Percentiles rank a stretch among this genome's conserved stretches.
phyloP scores from a whole-genome alignment of 2,329 filamentous ascomycete species.

The Pestalotiopsis sp. region DNA sequence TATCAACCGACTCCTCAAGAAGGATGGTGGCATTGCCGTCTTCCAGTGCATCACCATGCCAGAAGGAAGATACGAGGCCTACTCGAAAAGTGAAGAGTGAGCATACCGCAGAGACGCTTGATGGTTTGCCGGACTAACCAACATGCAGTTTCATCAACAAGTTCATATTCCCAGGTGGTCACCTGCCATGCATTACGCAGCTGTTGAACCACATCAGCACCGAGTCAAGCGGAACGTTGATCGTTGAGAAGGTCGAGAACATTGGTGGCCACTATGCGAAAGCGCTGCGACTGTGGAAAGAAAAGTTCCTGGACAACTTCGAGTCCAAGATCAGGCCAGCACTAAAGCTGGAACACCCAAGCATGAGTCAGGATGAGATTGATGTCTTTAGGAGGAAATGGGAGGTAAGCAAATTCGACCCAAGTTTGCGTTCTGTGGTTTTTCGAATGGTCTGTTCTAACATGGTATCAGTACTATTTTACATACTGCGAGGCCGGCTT shows the following conservation, averaged over 20 bases:
- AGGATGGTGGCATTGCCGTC: conserved; percentile 66
- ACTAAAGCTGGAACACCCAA: conserved; percentile 58
- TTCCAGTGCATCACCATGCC: conserved; percentile 83
- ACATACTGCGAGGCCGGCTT: conserved; percentile 77
- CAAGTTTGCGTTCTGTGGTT: not conserved
- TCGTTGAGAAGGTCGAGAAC: conserved; percentile 71
- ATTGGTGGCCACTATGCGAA: conserved; percentile 76
- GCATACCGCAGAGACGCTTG: conserved; percentile 22
- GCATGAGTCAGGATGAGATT: conserved; percentile 63
- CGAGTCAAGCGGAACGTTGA: conserved; percentile 62
- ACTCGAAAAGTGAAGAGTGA: conserved; percentile 67
- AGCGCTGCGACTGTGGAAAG: conserved; percentile 68
- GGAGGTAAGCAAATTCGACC: conserved; percentile 52
- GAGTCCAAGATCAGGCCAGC: conserved; percentile 62
- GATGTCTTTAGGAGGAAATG: conserved; percentile 73
- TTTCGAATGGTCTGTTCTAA: conserved; percentile 8
- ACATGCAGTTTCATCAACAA: conserved; percentile 66
- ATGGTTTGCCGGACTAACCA: not conserved
- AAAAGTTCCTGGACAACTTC: conserved; percentile 68
- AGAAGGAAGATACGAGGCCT: conserved; percentile 67
- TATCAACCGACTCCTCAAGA: conserved; percentile 66
- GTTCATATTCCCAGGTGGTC: conserved; percentile 80
- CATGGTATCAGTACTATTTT: conserved; percentile 66
- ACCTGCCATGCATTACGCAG: conserved; percentile 63
- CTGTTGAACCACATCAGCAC: conserved; percentile 61